phyloP scores from a whole-genome alignment of 2,329 filamentous ascomycete species.

The Aurifilum marmelostoma region DNA sequence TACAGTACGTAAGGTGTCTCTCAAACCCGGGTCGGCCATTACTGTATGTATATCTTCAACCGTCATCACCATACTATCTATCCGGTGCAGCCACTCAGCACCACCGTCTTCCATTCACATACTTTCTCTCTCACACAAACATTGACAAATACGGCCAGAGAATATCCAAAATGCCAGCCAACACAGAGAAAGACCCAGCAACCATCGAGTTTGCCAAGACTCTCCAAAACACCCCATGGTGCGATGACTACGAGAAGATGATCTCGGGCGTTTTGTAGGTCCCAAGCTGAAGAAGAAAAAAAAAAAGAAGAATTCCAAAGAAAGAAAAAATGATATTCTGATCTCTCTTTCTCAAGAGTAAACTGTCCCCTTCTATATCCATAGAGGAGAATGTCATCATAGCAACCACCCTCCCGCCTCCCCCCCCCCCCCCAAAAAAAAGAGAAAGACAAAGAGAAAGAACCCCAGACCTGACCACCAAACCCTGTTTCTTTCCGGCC shows the following conservation, averaged over 20 bases:
- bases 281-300: background rate
- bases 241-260: constrained; percentile 67
- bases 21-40: background rate
- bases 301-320: background rate
- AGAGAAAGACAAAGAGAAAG: background rate
- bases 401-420: too few relatives aligned
- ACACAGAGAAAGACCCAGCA: constrained; percentile 45
- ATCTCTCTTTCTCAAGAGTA: background rate
- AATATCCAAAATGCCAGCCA: constrained; percentile 39
- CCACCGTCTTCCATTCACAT: too few relatives aligned
- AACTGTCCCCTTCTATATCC: background rate
- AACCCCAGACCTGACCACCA: background rate
- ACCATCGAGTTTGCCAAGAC: constrained; percentile 50
- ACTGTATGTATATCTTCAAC: background rate
- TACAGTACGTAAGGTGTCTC: background rate
- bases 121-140: background rate
- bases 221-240: constrained; percentile 56
- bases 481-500: too few relatives aligned
- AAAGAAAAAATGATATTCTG: background rate
- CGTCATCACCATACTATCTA: background rate
- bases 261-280: constrained; percentile 63
- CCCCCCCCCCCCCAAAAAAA: too few relatives aligned
- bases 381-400: too few relatives aligned
- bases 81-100: background rate
- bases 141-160: background rate